Evolutionary conservation across 2,329 filamentous ascomycete genomes (phyloP).

Genomic region (Neophaeococcomyces mojaviensis): DNA sequence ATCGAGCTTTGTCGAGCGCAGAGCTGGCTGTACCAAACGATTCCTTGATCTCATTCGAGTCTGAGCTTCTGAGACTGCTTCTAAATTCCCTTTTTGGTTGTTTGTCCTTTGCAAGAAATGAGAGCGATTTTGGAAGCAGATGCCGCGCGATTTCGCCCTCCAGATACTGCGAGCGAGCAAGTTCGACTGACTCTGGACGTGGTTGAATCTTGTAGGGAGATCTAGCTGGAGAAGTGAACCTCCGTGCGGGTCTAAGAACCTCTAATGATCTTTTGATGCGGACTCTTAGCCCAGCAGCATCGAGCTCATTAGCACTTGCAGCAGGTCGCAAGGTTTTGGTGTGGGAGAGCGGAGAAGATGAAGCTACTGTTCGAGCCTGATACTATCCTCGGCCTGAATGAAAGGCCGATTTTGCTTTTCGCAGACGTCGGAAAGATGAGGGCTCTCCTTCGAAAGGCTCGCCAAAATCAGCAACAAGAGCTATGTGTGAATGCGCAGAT

Average conservation of each 20-base stretch:
- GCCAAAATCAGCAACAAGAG: constrained; percentile 3
- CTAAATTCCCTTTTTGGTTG: constrained; percentile 27
- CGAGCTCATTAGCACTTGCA: constrained; percentile 8
- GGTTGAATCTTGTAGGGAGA: constrained; percentile 18
- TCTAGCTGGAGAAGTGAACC: constrained; percentile 12
- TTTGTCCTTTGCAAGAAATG: constrained; percentile 20
- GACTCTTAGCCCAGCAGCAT: constrained; percentile 10
- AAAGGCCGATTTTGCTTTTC: constrained; percentile 43
- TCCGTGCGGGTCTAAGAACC: constrained; percentile 29
- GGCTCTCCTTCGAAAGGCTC: constrained; percentile 23
- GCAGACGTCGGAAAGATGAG: constrained; percentile 41
- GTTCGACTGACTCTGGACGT: constrained; percentile 30
- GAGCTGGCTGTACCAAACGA: neutral
- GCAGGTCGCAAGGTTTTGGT: constrained; percentile 11
- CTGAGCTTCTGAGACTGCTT: constrained; percentile 17
- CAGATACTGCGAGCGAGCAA: constrained; percentile 35
- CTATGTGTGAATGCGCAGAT: neutral
- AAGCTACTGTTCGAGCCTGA: constrained; percentile 1
- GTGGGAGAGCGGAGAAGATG: constrained; percentile 10
- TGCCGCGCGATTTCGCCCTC: constrained; percentile 21
- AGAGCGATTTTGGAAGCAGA: constrained; percentile 22
- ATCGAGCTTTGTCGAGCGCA: constrained; percentile 26
- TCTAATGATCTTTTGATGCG: constrained; percentile 36
- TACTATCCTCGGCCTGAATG: constrained; percentile 30
- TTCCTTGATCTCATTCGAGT: constrained; percentile 9